phyloP scores from a whole-genome alignment of 352 stramenopile species.

The Phytophthora idaei region DNA sequence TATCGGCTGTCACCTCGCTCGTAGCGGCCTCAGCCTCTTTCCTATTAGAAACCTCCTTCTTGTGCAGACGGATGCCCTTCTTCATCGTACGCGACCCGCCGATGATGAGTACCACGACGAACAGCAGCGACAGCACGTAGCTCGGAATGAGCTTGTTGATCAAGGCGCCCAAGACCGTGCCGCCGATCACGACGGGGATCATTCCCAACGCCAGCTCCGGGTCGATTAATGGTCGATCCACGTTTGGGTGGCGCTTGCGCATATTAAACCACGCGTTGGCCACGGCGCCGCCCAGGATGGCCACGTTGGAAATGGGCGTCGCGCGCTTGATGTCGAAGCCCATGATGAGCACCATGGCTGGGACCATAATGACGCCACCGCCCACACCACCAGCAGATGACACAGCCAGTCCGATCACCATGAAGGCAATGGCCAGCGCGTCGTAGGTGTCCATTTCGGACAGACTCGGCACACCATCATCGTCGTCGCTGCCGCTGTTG shows the following conservation, averaged over 20 bases:
- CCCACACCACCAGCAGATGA: slow-evolving; percentile 57
- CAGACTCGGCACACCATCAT: slow-evolving; percentile 26
- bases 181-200: slow-evolving; percentile 68
- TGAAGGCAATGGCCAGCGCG: slow-evolving; percentile 52
- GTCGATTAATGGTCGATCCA: slow-evolving; percentile 62
- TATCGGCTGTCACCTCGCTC: background rate
- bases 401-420: slow-evolving; percentile 49
- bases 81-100: slow-evolving; percentile 37
- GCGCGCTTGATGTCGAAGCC: slow-evolving; percentile 71
- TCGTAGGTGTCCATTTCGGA: slow-evolving; percentile 53
- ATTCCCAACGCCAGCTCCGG: slow-evolving; percentile 60
- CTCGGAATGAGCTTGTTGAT: slow-evolving; percentile 65
- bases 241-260: slow-evolving; percentile 62
- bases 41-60: slow-evolving; percentile 46
- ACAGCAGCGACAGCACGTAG: slow-evolving; percentile 64
- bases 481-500: slow-evolving; percentile 15
- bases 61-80: slow-evolving; percentile 36
- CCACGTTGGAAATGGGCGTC: slow-evolving; percentile 63
- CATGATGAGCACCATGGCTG: slow-evolving; percentile 67
- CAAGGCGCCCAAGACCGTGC: slow-evolving; percentile 57
- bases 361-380: slow-evolving; percentile 59
- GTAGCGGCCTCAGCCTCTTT: slow-evolving; percentile 23
- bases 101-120: slow-evolving; percentile 50
- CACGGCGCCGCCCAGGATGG: slow-evolving; percentile 67
- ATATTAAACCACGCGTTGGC: slow-evolving; percentile 72